Evolutionary conservation across 2,329 filamentous ascomycete genomes (phyloP).

Genomic region (Cephalotrichum gorgonifer): DNA sequence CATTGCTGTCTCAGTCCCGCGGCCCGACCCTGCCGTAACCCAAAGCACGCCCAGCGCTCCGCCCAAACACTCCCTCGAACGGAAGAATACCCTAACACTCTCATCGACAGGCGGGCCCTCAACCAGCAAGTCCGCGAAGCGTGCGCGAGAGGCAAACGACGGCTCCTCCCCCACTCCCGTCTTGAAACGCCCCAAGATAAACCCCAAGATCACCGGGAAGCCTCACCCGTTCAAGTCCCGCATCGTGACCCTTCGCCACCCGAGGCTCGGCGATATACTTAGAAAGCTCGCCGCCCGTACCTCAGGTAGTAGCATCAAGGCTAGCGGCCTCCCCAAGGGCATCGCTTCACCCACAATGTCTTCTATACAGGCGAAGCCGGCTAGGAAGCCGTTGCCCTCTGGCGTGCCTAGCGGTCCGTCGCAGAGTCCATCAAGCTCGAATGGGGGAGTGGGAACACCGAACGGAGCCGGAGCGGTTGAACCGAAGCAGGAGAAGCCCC

Average conservation of each 20-base stretch:
- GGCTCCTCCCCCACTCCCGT: neutral
- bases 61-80: slow-evolving; percentile 2
- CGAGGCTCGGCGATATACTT: slow-evolving; percentile 3
- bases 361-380: slow-evolving; percentile 17
- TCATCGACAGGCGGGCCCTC: neutral
- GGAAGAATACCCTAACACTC: slow-evolving; percentile 7
- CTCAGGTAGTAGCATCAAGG: neutral
- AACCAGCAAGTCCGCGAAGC: neutral
- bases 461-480: slow-evolving; percentile 10
- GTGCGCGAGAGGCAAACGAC: neutral
- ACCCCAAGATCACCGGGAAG: neutral
- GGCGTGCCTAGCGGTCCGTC: slow-evolving; percentile 10
- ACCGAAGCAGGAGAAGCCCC: neutral
- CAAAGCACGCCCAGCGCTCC: neutral
- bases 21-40: neutral
- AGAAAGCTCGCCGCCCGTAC: slow-evolving; percentile 1
- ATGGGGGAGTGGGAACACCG: slow-evolving; percentile 10
- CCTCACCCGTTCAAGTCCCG: neutral
- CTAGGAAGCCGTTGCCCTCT: slow-evolving; percentile 23
- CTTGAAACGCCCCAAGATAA: neutral
- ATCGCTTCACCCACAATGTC: neutral
- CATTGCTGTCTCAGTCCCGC: neutral
- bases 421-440: neutral
- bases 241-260: slow-evolving; percentile 3
- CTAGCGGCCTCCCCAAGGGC: neutral